A percentile compares a stretch with the other conserved stretches of the same genome.
phyloP scores from a whole-genome alignment of 441 rosid genomes.

The Gossypium trilobum region DNA sequence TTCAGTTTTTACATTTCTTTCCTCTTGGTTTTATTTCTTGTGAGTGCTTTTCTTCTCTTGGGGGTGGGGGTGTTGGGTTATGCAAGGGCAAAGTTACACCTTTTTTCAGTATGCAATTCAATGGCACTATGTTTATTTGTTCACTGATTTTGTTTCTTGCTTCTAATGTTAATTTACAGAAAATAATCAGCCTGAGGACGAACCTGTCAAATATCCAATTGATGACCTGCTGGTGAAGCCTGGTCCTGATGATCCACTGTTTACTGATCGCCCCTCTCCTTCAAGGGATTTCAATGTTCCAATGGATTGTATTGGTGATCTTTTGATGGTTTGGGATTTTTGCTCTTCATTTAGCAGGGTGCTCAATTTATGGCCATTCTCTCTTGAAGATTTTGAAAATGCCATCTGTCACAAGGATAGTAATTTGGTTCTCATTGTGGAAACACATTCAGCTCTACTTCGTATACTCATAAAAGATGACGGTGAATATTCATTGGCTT shows the following conservation, averaged over 20 bases:
- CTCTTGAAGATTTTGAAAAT: conserved; percentile 86
- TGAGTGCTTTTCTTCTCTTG: neutral
- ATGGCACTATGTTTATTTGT: neutral
- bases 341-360: conserved; percentile 70
- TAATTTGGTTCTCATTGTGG: conserved; percentile 65
- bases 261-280: conserved; percentile 67
- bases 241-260: conserved; percentile 57
- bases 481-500: conserved; percentile 32
- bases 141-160: conserved; percentile 6
- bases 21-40: neutral
- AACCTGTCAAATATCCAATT: conserved; percentile 70
- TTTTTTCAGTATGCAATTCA: neutral
- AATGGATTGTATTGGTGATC: conserved; percentile 70
- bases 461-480: conserved; percentile 53
- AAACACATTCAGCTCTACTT: conserved; percentile 75
- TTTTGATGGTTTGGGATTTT: conserved; percentile 94
- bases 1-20: neutral
- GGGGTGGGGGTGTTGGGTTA: neutral
- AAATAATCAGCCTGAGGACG: conserved; percentile 28
- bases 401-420: conserved; percentile 75
- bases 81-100: neutral
- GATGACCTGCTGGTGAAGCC: conserved; percentile 79
- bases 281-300: conserved; percentile 70
- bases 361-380: conserved; percentile 65
- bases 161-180: conserved; percentile 37